Conservation (phyloP, 2,329 filamentous ascomycete genomes). For the Claviceps monticola region DNA sequence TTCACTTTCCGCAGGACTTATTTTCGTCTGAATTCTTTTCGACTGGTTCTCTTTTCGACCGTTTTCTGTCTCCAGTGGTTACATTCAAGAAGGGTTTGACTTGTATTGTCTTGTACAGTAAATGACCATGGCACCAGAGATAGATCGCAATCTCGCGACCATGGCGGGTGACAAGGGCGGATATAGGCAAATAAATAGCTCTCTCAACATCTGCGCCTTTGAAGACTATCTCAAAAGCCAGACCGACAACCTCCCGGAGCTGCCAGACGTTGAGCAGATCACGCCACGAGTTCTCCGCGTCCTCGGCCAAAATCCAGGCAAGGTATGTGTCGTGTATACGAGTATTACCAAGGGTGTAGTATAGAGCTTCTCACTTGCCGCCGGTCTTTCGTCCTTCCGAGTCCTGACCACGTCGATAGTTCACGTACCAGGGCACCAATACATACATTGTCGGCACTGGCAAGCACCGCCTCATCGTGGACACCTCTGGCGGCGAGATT, state of each 20-base stretch:
- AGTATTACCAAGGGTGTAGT: too few relatives aligned
- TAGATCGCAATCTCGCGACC: background rate
- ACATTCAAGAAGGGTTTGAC: background rate
- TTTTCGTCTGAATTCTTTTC: too few relatives aligned
- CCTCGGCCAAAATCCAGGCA: slow-evolving; percentile 29
- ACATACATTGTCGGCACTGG: slow-evolving; percentile 63
- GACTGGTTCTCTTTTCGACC: too few relatives aligned
- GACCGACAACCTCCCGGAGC: slow-evolving; percentile 18
- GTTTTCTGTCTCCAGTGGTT: too few relatives aligned
- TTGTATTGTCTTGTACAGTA: background rate
- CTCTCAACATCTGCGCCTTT: slow-evolving; percentile 31
- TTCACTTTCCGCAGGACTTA: too few relatives aligned
- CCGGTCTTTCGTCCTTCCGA: background rate
- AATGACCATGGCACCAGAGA: background rate
- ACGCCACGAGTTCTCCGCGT: slow-evolving; percentile 27
- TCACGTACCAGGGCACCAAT: slow-evolving; percentile 50
- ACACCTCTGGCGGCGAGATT: slow-evolving; percentile 55
- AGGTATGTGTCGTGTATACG: slow-evolving; percentile 13
- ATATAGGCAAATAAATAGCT: slow-evolving; percentile 33
- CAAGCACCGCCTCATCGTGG: slow-evolving; percentile 48
- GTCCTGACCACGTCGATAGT: slow-evolving; percentile 22
- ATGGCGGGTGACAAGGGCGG: slow-evolving; percentile 14
- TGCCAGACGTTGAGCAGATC: slow-evolving; percentile 26
- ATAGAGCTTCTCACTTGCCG: too few relatives aligned
- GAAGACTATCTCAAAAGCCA: slow-evolving; percentile 32